These are phyloP conservation scores for Colletotrichum cordylinicola DNA, from an alignment of 2,329 filamentous ascomycete genomes.

Conservation along the genomic window DNA sequence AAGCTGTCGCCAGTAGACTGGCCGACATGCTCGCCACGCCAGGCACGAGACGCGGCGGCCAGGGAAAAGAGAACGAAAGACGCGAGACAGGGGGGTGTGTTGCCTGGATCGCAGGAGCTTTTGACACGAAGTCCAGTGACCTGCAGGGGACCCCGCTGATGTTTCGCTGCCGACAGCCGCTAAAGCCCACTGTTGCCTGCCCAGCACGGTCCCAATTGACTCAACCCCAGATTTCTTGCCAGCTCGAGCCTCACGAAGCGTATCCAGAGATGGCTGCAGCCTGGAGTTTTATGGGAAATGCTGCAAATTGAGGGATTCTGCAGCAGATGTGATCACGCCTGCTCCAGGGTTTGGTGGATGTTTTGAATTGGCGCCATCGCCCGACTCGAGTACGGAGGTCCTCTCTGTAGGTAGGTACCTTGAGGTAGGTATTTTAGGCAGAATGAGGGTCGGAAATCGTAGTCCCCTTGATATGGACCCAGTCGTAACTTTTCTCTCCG, in stretches of 20 bases:
- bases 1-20: neutral
- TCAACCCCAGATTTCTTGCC: neutral
- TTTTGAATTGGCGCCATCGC: neutral
- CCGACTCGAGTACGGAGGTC: neutral
- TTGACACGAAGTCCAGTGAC: slow-evolving; percentile 22
- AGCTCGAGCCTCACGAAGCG: neutral
- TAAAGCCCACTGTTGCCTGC: slow-evolving; percentile 15
- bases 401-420: neutral
- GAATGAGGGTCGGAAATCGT: neutral
- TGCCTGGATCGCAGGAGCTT: slow-evolving; percentile 14
- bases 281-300: neutral
- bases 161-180: neutral
- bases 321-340: neutral
- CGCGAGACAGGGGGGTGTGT: slow-evolving; percentile 11
- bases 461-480: neutral
- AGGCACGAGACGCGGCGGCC: slow-evolving; percentile 12
- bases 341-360: neutral
- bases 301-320: neutral
- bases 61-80: neutral
- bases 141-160: neutral
- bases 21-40: neutral
- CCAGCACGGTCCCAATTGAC: neutral
- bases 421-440: neutral
- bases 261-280: neutral
- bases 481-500: neutral